phyloP scores from a whole-genome alignment of 768 basidiomycete species.

The Rossbeevera mucosa region DNA sequence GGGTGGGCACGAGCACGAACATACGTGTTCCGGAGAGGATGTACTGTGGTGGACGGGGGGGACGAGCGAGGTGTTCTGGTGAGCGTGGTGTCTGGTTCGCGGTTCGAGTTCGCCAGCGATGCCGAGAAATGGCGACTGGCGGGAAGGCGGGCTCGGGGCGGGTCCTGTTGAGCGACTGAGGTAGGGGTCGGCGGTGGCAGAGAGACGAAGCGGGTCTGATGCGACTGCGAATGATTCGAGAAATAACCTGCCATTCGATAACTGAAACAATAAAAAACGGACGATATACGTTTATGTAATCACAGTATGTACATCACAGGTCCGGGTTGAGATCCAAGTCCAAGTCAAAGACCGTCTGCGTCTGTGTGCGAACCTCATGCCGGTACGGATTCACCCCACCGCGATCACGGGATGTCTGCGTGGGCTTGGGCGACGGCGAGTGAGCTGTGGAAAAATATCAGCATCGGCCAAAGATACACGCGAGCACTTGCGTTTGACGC shows the following conservation, averaged over 20 bases:
- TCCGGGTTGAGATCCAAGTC: constrained; percentile 86
- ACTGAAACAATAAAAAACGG: constrained; percentile 25
- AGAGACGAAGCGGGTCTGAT: constrained; percentile 61
- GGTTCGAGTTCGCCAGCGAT: constrained; percentile 45
- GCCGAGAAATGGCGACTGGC: constrained; percentile 76
- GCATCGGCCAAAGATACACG: constrained; percentile 1
- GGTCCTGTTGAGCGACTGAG: constrained; percentile 12
- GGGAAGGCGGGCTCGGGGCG: constrained; percentile 44
- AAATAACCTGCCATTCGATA: constrained; percentile 67
- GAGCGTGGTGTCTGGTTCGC: constrained; percentile 30
- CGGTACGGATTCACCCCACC: constrained; percentile 66
- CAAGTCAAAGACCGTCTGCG: constrained; percentile 66
- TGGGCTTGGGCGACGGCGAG: constrained; percentile 53
- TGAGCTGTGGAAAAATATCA: constrained; percentile 42
- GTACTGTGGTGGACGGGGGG: constrained; percentile 40
- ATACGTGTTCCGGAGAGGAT: constrained; percentile 86
- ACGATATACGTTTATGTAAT: constrained; percentile 25
- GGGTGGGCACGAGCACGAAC: constrained; percentile 38
- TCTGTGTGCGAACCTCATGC: constrained; percentile 59
- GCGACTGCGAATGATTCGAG: constrained; percentile 70
- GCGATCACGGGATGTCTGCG: constrained; percentile 42
- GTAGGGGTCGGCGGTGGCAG: constrained; percentile 36
- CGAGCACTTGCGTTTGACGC: constrained; percentile 59
- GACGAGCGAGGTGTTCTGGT: constrained; percentile 35
- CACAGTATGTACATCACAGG: constrained; percentile 36